These are phyloP conservation scores for Wickerhamomyces sp. DNA, from an alignment of 1,139 yeast species.

Conservation along the genomic window DNA sequence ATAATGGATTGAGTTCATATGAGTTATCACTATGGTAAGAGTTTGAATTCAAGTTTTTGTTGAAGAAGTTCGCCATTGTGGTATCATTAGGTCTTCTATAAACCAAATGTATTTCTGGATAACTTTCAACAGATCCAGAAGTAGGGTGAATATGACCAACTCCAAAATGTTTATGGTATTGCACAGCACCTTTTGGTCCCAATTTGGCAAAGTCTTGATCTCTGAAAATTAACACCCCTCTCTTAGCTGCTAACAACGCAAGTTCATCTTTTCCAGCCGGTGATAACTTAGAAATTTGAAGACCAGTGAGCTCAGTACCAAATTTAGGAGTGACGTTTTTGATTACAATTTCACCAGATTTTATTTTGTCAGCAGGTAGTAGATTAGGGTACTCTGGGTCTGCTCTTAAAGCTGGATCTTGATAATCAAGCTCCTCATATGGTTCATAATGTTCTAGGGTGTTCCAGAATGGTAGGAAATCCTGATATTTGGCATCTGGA, in stretches of 20 bases:
- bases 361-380: conserved; percentile 7
- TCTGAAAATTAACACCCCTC: conserved; percentile 64
- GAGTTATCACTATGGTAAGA: conserved; percentile 66
- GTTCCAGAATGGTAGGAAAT: conserved; percentile 48
- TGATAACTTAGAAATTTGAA: conserved; percentile 50
- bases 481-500: conserved; percentile 28
- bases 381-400: conserved; percentile 25
- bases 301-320: conserved; percentile 57
- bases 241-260: conserved; percentile 58
- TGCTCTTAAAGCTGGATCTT: conserved; percentile 16
- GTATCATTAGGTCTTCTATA: conserved; percentile 43
- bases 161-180: conserved; percentile 59
- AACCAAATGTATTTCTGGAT: conserved; percentile 57
- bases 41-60: conserved; percentile 31
- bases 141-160: conserved; percentile 71
- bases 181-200: conserved; percentile 48
- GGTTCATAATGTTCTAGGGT: conserved; percentile 36
- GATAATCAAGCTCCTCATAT: conserved; percentile 18
- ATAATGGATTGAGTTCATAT: conserved; percentile 69
- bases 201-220: conserved; percentile 55
- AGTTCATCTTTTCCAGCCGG: conserved; percentile 58
- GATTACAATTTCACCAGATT: conserved; percentile 1
- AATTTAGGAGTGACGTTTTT: conserved; percentile 42
- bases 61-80: conserved; percentile 32
- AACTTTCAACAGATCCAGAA: conserved; percentile 59